These are phyloP conservation scores for Acrocalymma vagum DNA, from an alignment of 2,329 filamentous ascomycete species.

Conservation along the genomic window DNA sequence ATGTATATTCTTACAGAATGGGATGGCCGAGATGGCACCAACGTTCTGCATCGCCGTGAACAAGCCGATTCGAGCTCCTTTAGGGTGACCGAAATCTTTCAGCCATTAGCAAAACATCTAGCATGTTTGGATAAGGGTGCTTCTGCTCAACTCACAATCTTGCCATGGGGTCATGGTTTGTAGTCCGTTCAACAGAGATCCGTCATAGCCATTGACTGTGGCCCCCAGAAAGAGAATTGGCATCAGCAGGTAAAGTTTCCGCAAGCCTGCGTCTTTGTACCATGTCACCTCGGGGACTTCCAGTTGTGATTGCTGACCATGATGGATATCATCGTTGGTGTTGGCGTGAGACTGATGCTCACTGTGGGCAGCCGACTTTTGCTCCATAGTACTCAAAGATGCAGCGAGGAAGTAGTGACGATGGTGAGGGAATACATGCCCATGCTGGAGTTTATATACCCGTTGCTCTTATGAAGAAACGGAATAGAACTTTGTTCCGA, in stretches of 20 bases:
- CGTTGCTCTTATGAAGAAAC: too few species aligned
- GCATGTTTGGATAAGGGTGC: too few species aligned
- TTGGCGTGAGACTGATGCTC: too few species aligned
- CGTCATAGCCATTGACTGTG: conserved; percentile 11
- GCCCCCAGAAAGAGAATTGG: conserved; percentile 37
- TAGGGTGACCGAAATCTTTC: conserved; percentile 11
- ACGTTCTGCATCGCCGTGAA: conserved; percentile 22
- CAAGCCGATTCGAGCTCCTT: conserved; percentile 18
- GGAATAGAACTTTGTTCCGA: too few species aligned
- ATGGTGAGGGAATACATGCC: too few species aligned
- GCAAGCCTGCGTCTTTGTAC: conserved; percentile 38
- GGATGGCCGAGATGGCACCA: conserved; percentile 16
- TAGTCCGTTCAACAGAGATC: conserved; percentile 9
- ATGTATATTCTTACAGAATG: conserved; percentile 6
- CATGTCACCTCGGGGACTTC: conserved; percentile 43
- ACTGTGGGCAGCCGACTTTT: too few species aligned
- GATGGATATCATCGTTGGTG: too few species aligned
- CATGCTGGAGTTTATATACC: too few species aligned
- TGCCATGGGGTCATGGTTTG: conserved; percentile 7
- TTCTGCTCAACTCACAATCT: conserved; percentile 6
- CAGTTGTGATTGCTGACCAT: too few species aligned
- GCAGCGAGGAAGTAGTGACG: too few species aligned
- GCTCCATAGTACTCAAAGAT: too few species aligned
- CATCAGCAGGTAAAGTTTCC: conserved; percentile 40
- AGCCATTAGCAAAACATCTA: too few species aligned